phyloP scores from a whole-genome alignment of 2,329 filamentous ascomycete genomes.

The Dactylellina parvicollis region DNA sequence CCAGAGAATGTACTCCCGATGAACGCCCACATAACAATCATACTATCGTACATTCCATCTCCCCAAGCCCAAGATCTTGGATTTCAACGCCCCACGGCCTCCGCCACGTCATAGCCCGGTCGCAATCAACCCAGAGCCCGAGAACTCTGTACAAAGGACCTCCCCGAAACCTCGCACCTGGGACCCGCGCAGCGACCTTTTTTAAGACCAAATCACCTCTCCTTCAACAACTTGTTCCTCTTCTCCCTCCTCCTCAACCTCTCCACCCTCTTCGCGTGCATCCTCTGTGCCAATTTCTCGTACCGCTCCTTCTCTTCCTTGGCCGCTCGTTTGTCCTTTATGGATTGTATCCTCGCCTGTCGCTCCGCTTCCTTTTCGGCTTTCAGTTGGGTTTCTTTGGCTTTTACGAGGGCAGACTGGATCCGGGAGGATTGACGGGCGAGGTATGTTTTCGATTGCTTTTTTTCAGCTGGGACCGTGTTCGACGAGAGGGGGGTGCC shows the following conservation, averaged over 20 bases:
- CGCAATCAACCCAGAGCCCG: no score
- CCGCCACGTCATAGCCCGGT: no score
- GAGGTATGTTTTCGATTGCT: conserved; percentile 72
- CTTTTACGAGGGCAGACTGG: conserved; percentile 75
- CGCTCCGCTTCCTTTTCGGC: conserved; percentile 92
- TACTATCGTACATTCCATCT: no score
- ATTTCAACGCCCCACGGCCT: no score
- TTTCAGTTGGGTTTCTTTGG: conserved; percentile 94
- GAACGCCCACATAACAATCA: no score
- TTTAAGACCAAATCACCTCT: conserved; percentile 54
- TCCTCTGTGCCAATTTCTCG: conserved; percentile 93
- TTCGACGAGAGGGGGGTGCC: conserved; percentile 70
- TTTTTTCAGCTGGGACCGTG: conserved; percentile 79
- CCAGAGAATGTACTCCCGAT: no score
- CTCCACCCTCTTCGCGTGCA: conserved; percentile 96
- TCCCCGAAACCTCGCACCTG: no score
- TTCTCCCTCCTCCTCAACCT: conserved; percentile 94
- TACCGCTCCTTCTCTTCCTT: conserved; percentile 95
- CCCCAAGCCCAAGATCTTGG: no score
- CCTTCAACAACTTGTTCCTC: conserved; percentile 82
- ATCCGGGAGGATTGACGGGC: conserved; percentile 32
- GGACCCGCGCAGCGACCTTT: no score
- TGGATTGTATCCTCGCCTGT: conserved; percentile 79
- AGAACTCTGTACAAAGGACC: no score
- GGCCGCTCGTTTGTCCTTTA: conserved; percentile 84